Evolutionary conservation across 371 early-diverging fungal species (phyloP).

Genomic region (Rhizopus stolonifer): DNA sequence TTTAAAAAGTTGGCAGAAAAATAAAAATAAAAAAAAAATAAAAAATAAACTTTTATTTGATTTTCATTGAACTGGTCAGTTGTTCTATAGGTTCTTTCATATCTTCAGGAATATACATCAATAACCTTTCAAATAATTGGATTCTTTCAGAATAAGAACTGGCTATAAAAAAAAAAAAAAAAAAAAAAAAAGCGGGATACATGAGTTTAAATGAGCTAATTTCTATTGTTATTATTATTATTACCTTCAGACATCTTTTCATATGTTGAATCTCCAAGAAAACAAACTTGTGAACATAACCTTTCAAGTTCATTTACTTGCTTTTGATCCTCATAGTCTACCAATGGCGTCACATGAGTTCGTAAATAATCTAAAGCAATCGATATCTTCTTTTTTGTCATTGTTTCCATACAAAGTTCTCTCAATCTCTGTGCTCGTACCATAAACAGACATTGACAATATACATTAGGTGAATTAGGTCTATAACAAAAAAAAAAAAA

Average conservation of each 20-base stretch:
- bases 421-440: constrained; percentile 70
- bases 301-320: constrained; percentile 69
- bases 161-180: constrained; percentile 5
- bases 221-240: no score
- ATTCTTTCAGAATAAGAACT: constrained; percentile 53
- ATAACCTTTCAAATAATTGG: constrained; percentile 66
- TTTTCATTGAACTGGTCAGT: constrained; percentile 67
- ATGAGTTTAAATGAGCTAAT: neutral
- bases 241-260: neutral
- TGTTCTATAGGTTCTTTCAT: constrained; percentile 82
- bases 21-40: neutral
- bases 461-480: constrained; percentile 58
- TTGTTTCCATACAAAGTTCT: constrained; percentile 54
- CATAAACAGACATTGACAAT: constrained; percentile 59
- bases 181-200: neutral
- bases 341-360: constrained; percentile 59
- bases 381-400: constrained; percentile 32
- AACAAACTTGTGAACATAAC: constrained; percentile 60
- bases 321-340: constrained; percentile 62
- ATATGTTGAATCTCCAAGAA: constrained; percentile 11
- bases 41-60: constrained; percentile 23
- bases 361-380: constrained; percentile 72
- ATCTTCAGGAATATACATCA: constrained; percentile 74
- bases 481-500: constrained; percentile 36
- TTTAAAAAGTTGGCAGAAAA: constrained; percentile 2